Conservation (phyloP, 345 rosid genomes). For the Eucalyptus paniculata region DNA sequence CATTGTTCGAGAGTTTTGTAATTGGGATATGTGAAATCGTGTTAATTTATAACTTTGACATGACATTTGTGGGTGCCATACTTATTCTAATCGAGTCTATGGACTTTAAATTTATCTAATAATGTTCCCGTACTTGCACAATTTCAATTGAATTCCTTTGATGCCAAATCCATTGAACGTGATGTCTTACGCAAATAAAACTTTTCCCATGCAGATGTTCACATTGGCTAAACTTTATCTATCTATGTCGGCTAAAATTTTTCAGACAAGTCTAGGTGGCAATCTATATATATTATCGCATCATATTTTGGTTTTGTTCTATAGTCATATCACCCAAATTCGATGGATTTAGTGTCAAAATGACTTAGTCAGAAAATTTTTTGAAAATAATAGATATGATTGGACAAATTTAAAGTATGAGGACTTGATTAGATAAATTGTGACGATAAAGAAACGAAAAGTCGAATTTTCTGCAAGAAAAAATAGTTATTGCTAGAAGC, state of each 20-base stretch:
- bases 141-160: background rate
- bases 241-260: background rate
- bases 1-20: background rate
- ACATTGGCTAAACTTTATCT: background rate
- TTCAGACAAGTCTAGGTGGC: background rate
- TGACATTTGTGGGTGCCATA: background rate
- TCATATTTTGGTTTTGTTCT: background rate
- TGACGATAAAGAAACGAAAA: background rate
- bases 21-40: rapidly evolving
- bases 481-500: background rate
- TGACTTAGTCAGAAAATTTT: background rate
- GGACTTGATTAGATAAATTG: background rate
- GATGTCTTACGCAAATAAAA: background rate
- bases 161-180: background rate
- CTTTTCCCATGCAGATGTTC: background rate
- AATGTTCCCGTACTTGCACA: background rate
- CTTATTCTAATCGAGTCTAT: background rate
- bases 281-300: background rate
- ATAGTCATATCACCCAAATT: background rate
- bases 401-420: background rate
- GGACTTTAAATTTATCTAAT: background rate
- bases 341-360: background rate
- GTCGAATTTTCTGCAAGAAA: background rate
- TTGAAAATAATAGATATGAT: background rate
- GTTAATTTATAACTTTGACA: background rate